These are phyloP conservation scores for Hypoxylon sp. DNA, from an alignment of 2,329 filamentous ascomycete genomes.

Conservation along the genomic window DNA sequence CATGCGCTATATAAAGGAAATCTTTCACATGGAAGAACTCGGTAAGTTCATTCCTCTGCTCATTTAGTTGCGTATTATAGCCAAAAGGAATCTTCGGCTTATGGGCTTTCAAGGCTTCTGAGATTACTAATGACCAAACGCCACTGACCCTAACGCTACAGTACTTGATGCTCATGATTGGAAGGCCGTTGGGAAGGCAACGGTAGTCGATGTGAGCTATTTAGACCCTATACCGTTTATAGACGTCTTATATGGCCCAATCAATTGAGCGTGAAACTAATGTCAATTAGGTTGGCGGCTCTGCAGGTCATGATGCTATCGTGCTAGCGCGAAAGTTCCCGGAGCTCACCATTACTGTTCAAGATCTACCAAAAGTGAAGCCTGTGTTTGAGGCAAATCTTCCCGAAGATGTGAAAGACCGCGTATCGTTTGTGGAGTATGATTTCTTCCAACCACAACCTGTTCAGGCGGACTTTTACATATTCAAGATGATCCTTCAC, in stretches of 20 bases:
- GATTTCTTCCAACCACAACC: conserved; percentile 58
- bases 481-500: conserved; percentile 68
- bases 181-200: conserved; percentile 54
- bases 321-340: conserved; percentile 58
- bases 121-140: background rate
- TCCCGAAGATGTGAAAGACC: conserved; percentile 51
- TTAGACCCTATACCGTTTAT: background rate
- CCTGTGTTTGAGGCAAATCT: conserved; percentile 55
- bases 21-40: conserved; percentile 55
- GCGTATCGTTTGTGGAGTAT: conserved; percentile 56
- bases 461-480: conserved; percentile 62
- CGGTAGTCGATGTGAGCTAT: conserved; percentile 58
- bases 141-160: conserved; percentile 14
- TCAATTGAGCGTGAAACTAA: background rate
- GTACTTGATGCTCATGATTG: conserved; percentile 55
- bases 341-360: conserved; percentile 58
- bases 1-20: conserved; percentile 58
- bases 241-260: background rate
- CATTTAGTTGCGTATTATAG: background rate
- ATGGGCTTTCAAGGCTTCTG: background rate
- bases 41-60: conserved; percentile 21
- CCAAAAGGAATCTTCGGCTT: background rate
- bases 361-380: conserved; percentile 59
- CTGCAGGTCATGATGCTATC: conserved; percentile 58
- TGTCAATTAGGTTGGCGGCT: conserved; percentile 57